Conservation (phyloP, 768 basidiomycete genomes). For the Rhizopogon rudus region DNA sequence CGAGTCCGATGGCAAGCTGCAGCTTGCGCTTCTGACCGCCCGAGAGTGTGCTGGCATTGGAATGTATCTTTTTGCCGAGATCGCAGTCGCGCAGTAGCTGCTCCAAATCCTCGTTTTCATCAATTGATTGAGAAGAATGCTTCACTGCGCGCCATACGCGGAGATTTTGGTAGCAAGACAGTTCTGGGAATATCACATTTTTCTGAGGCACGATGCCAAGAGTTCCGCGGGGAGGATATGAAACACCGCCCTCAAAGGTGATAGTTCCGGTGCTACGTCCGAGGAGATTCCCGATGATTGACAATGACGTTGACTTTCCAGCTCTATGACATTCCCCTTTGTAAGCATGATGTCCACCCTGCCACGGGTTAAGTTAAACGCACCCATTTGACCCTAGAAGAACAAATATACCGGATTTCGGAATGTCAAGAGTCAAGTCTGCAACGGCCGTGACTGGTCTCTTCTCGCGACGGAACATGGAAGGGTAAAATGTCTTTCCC, state of each 20-base stretch:
- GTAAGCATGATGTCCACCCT: neutral
- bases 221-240: constrained; percentile 55
- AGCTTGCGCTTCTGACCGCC: constrained; percentile 84
- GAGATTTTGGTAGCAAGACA: constrained; percentile 70
- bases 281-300: constrained; percentile 59
- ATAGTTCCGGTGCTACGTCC: constrained; percentile 56
- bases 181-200: constrained; percentile 75
- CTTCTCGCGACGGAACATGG: constrained; percentile 42
- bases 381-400: constrained; percentile 70
- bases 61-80: constrained; percentile 60
- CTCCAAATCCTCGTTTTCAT: constrained; percentile 50
- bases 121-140: constrained; percentile 38
- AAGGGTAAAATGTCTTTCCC: constrained; percentile 51
- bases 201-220: constrained; percentile 80
- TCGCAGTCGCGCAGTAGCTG: constrained; percentile 71
- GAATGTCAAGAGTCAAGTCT: constrained; percentile 64
- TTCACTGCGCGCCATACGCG: constrained; percentile 73
- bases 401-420: constrained; percentile 72
- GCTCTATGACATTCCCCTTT: constrained; percentile 38
- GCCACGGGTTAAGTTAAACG: constrained; percentile 1
- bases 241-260: constrained; percentile 45
- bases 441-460: constrained; percentile 54
- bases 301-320: constrained; percentile 71
- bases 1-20: constrained; percentile 75
- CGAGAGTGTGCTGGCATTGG: constrained; percentile 61